phyloP scores from a whole-genome alignment of 305 asterid species.

The Fraxinus dipetala region DNA sequence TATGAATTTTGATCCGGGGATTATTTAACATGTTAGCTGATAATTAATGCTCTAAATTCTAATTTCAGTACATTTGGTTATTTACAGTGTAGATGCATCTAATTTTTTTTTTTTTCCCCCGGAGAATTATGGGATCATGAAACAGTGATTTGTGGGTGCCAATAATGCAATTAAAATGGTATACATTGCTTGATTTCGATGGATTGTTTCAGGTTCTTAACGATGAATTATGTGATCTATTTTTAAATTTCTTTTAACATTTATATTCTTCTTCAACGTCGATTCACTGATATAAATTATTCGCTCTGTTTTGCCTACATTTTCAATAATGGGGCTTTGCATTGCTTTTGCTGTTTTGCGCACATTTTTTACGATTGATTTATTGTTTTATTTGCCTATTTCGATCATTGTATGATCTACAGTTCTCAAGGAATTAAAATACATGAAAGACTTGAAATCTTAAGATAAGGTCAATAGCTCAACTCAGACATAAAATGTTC shows the following conservation, averaged over 20 bases:
- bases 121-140: not conserved
- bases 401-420: not conserved
- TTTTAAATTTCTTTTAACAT: not conserved
- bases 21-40: constrained; percentile 17
- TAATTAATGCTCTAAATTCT: not conserved
- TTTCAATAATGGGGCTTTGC: not conserved
- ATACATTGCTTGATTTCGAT: not conserved
- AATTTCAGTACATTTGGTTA: not conserved
- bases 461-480: not conserved
- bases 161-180: constrained; percentile 18
- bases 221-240: not conserved
- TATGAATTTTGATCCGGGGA: constrained; percentile 24
- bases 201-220: not conserved
- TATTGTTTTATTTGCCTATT: not conserved
- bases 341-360: not conserved
- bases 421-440: not conserved
- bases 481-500: not conserved
- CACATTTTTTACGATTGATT: not conserved
- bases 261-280: not conserved
- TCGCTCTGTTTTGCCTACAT: not conserved
- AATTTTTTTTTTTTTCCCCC: not conserved
- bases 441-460: not conserved
- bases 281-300: not conserved
- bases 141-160: not conserved
- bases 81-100: not conserved